phyloP scores from a whole-genome alignment of 2,329 filamentous ascomycete species.

The Fusarium temperatum region DNA sequence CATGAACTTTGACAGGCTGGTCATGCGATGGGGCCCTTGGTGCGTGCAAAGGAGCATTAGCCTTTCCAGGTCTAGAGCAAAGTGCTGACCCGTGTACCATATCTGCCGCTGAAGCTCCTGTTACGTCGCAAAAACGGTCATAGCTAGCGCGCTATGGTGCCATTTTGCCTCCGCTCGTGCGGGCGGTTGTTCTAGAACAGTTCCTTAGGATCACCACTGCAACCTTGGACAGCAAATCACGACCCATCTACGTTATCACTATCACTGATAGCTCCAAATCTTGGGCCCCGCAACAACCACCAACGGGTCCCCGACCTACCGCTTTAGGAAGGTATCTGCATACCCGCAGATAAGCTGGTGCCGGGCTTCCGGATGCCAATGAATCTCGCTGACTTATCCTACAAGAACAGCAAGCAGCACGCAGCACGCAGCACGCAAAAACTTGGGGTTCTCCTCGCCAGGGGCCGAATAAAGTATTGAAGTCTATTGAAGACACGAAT shows the following conservation, averaged over 20 bases:
- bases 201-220: not conserved
- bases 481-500: not conserved
- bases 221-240: not conserved
- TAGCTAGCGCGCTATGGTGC: not conserved
- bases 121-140: not conserved
- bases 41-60: not conserved
- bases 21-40: not conserved
- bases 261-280: not conserved
- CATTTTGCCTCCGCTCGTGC: not conserved
- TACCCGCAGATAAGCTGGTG: slow-evolving; percentile 20
- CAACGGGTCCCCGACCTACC: not conserved
- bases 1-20: not conserved
- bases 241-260: not conserved
- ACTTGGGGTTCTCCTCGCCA: not conserved
- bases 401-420: not conserved
- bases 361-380: slow-evolving; percentile 14
- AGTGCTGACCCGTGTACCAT: not conserved
- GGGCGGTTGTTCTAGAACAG: slow-evolving; percentile 17
- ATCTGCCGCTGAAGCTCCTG: not conserved
- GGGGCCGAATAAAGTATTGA: not conserved
- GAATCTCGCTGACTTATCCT: not conserved
- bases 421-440: not conserved
- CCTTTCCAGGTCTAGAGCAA: not conserved
- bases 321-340: slow-evolving; percentile 4
- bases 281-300: not conserved